A percentile compares a stretch with the other conserved stretches of the same genome.
These are phyloP conservation scores for Botrytis porri DNA, from an alignment of 2,329 filamentous ascomycete genomes.

Conservation along the genomic window DNA sequence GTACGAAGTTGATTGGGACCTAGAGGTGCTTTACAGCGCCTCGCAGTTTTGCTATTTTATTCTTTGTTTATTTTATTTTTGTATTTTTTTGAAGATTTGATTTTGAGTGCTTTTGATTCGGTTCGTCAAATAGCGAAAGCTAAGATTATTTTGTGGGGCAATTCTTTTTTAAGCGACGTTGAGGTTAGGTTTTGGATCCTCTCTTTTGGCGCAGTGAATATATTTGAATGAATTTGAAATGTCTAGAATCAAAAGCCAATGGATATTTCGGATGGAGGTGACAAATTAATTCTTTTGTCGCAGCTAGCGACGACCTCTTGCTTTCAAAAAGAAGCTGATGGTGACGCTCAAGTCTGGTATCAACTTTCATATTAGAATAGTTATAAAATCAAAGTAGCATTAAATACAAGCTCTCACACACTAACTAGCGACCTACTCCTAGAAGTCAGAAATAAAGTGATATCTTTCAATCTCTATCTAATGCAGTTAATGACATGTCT, in stretches of 20 bases:
- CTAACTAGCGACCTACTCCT: not conserved
- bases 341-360: too few relatives aligned
- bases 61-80: not conserved
- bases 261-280: rapidly evolving
- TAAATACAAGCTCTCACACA: not conserved
- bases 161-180: not conserved
- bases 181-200: not conserved
- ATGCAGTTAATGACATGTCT: not conserved
- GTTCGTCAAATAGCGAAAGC: not conserved
- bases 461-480: not conserved
- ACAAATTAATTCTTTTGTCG: not conserved
- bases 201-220: not conserved
- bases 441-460: not conserved
- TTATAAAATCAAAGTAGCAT: not conserved
- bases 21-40: not conserved
- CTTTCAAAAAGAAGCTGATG: too few relatives aligned
- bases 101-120: not conserved
- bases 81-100: not conserved
- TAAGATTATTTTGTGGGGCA: not conserved
- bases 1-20: not conserved
- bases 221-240: not conserved
- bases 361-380: too few relatives aligned
- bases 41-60: not conserved
- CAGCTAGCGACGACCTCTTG: too few relatives aligned
- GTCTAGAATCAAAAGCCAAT: not conserved